phyloP scores from a whole-genome alignment of 106 monocot genomes.

The Allium sativum region DNA sequence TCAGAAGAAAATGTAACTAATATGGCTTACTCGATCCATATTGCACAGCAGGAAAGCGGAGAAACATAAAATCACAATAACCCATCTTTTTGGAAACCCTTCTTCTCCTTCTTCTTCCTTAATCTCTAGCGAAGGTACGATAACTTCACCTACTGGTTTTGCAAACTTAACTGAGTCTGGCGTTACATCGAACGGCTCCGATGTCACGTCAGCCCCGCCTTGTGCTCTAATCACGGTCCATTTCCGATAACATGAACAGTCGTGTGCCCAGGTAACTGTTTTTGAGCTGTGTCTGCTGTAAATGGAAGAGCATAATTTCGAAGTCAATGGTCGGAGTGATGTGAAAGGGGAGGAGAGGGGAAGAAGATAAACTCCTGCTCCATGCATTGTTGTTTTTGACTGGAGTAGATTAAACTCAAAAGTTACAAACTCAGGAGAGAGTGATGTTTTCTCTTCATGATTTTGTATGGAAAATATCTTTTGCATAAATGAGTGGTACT shows the following conservation, averaged over 20 bases:
- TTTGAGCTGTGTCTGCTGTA: background rate
- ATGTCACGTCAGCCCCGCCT: conserved; percentile 21
- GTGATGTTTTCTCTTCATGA: background rate
- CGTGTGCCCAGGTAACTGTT: background rate
- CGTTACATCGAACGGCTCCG: conserved; percentile 13
- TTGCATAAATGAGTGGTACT: conserved; percentile 1
- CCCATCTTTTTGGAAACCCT: conserved; percentile 73
- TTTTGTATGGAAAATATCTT: background rate
- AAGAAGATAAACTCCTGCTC: conserved; percentile 16
- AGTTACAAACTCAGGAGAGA: background rate
- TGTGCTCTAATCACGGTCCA: background rate
- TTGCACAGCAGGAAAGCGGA: conserved; percentile 91
- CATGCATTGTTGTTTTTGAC: conserved; percentile 11
- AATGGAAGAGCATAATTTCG: background rate
- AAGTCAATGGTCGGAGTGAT: background rate
- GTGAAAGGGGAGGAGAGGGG: conserved; percentile 16
- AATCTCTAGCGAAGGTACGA: background rate
- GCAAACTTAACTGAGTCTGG: conserved; percentile 10
- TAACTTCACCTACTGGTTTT: background rate
- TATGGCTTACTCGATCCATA: conserved; percentile 63
- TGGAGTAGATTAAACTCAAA: background rate
- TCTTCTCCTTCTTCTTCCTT: conserved; percentile 6
- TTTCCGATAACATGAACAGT: background rate
- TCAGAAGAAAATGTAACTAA: no score
- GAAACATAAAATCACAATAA: conserved; percentile 77